Evolutionary conservation across 352 stramenopile species (phyloP), one percentile per base, ranked within the genome.

Genomic region (Pythium pyrilobum): DNA sequence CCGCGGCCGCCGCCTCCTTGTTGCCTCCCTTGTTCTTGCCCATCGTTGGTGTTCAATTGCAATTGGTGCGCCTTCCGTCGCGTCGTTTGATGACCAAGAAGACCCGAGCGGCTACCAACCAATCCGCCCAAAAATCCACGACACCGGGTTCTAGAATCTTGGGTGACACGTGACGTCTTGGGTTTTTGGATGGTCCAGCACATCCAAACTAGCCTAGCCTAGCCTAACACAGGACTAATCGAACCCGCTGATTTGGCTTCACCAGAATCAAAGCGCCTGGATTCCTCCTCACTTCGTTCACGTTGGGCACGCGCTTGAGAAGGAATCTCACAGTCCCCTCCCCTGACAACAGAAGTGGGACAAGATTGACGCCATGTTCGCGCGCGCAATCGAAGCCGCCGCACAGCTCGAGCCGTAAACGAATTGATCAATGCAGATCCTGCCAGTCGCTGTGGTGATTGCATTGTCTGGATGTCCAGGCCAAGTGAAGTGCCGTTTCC

Each of bases 1-100:
- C 52, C 25, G 51, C 50, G 27, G 25, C 39, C 16, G 32, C 27
- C n/a, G 12, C 39, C 3, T 25, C 28, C n/a, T 41, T 12, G 34
- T 59, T 61, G 18, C 18, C 24, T 10, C 44, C 27, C 51, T 66
- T 66, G 51, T 60, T 66, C 58, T 66, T 66, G 43, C 37, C 58
- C 58, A 66, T 66, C 29, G 58, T 60, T 25, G 18, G 32, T 42
- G 33, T 29, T 15, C 43, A 40, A 42, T 41, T n/a, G 9, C 12
- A 29, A 31, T 23, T 11, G 10, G 24, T 28, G 16, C 21, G 11
- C 4, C 12, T 43, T 43, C 16, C 25, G 28, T 38, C 48, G 57
- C 37, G 57, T 59, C 57, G 32, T 49, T 65, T 65, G 57, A 59
- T 46, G 56, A 24, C 39, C 46, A 33, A 15, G 43, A 8, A 8